Conservation (phyloP, 768 basidiomycete species). For the Peribolospora kevripleyi region DNA sequence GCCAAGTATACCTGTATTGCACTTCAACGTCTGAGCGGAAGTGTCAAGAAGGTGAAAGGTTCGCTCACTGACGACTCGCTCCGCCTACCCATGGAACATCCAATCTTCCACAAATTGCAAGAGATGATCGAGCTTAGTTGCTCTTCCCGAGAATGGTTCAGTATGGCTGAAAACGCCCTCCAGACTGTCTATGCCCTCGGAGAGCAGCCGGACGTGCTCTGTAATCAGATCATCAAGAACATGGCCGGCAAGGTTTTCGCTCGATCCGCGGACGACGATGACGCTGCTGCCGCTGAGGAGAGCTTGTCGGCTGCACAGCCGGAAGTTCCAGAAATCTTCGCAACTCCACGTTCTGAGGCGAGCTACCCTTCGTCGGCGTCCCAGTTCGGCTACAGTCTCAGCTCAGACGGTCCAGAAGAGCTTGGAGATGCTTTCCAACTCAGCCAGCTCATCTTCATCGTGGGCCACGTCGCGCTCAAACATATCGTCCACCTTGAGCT, state of each 20-base stretch:
- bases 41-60: slow-evolving; percentile 94
- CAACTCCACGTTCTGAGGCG: slow-evolving; percentile 17
- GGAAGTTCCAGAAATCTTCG: slow-evolving; percentile 31
- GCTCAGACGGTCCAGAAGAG: slow-evolving; percentile 8
- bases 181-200: slow-evolving; percentile 88
- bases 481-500: slow-evolving; percentile 90
- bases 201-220: slow-evolving; percentile 71
- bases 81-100: slow-evolving; percentile 63
- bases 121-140: slow-evolving; percentile 37
- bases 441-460: slow-evolving; percentile 79
- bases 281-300: background rate
- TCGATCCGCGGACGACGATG: slow-evolving; percentile 4
- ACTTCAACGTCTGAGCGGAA: slow-evolving; percentile 72
- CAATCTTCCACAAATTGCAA: slow-evolving; percentile 59
- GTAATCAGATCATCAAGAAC: slow-evolving; percentile 53
- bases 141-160: slow-evolving; percentile 30
- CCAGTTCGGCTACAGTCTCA: slow-evolving; percentile 8
- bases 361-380: slow-evolving; percentile 9
- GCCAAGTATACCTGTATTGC: slow-evolving; percentile 87
- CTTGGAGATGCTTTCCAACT: slow-evolving; percentile 63
- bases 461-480: slow-evolving; percentile 92
- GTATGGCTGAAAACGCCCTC: slow-evolving; percentile 83
- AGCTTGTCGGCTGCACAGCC: slow-evolving; percentile 20
- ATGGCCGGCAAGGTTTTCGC: slow-evolving; percentile 51
- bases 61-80: slow-evolving; percentile 67